phyloP scores from a whole-genome alignment of 2,329 filamentous ascomycete species.

The Ramularia endophylla region DNA sequence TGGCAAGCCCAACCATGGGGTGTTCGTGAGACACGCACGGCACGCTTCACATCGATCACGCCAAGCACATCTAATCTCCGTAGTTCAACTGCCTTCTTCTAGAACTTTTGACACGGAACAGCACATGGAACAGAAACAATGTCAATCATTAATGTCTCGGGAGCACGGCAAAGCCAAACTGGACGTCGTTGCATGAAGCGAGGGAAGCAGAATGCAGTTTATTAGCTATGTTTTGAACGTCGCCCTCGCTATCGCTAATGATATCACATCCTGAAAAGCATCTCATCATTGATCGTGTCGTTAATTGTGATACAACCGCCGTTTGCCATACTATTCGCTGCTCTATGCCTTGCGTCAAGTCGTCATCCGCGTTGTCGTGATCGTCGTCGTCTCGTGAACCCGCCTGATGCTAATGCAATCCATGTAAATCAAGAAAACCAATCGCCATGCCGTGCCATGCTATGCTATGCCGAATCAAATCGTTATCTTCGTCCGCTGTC shows the following conservation, averaged over 20 bases:
- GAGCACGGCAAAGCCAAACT: conserved; percentile 1
- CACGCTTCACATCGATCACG: too few species aligned
- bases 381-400: not conserved
- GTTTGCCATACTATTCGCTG: conserved; percentile 3
- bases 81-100: conserved; percentile 3
- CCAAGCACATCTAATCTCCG: conserved; percentile 11
- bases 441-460: conserved; percentile 9
- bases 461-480: conserved; percentile 1
- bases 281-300: too few species aligned
- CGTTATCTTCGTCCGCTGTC: conserved; percentile 19
- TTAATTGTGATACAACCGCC: conserved; percentile 4
- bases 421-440: too few species aligned
- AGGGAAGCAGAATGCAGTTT: too few species aligned
- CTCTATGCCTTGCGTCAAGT: conserved; percentile 7
- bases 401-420: conserved; percentile 1
- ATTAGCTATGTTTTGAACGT: too few species aligned
- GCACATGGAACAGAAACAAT: too few species aligned
- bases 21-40: too few species aligned
- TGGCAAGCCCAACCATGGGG: too few species aligned
- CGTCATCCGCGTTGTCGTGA: conserved; percentile 6
- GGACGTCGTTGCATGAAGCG: not conserved
- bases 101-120: not conserved
- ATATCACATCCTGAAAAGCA: too few species aligned
- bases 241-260: too few species aligned
- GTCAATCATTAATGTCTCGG: conserved; percentile 6